phyloP scores from a whole-genome alignment of 225 moss, liverwort and hornwort species.

The Straminergon stramineum region DNA sequence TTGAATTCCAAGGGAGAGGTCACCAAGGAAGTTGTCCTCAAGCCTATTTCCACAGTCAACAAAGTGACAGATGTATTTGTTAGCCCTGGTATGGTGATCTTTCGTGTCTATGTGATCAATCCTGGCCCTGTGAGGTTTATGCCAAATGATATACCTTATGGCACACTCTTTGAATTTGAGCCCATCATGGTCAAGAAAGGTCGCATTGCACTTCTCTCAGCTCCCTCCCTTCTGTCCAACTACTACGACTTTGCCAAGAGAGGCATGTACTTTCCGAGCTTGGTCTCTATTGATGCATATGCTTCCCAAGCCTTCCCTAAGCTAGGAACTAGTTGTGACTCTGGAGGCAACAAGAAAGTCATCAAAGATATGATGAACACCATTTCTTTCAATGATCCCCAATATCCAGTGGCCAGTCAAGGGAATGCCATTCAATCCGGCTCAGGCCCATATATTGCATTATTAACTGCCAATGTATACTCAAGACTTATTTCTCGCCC shows the following conservation, averaged over 20 bases:
- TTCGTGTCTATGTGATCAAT: constrained; percentile 32
- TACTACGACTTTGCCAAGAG: constrained; percentile 21
- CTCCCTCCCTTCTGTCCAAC: neutral
- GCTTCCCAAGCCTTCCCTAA: neutral
- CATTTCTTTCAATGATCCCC: constrained; percentile 18
- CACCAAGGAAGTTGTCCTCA: constrained; percentile 13
- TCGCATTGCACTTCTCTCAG: neutral
- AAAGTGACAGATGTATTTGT: constrained; percentile 17
- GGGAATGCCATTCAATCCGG: constrained; percentile 30
- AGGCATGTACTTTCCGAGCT: constrained; percentile 33
- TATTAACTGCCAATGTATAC: constrained; percentile 16
- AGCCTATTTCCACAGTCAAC: constrained; percentile 10
- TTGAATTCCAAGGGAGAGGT: neutral
- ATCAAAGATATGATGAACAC: constrained; percentile 34
- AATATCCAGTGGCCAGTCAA: constrained; percentile 30
- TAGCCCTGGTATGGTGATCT: constrained; percentile 17
- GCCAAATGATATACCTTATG: constrained; percentile 43
- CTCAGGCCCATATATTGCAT: constrained; percentile 29
- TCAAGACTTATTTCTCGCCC: constrained; percentile 13
- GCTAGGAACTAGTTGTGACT: neutral
- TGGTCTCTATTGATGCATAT: constrained; percentile 37
- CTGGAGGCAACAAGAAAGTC: constrained; percentile 15
- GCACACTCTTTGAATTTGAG: constrained; percentile 31
- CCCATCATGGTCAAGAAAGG: constrained; percentile 24
- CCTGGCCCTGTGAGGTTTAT: constrained; percentile 27